Conservation (phyloP, 1,284 basidiomycete genomes). For the Cryptococcus sp. region DNA sequence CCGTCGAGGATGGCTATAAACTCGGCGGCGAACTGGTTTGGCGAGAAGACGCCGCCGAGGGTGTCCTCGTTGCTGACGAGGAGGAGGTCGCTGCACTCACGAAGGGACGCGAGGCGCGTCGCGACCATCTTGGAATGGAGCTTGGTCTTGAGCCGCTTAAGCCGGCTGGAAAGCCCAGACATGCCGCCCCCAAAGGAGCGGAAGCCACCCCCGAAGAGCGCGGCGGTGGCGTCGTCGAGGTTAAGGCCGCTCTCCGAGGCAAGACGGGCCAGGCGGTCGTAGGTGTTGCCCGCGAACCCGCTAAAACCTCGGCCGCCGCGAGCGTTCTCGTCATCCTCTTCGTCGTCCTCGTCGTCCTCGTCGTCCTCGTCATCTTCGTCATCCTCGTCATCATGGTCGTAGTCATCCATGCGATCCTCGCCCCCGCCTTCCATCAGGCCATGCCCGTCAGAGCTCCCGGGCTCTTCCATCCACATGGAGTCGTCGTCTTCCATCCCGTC, state of each 20-base stretch:
- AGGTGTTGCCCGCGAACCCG: slow-evolving; percentile 19
- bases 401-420: slow-evolving; percentile 70
- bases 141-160: slow-evolving; percentile 84
- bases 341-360: slow-evolving; percentile 49
- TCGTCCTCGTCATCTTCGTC: slow-evolving; percentile 52
- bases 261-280: slow-evolving; percentile 49
- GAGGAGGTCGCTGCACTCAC: slow-evolving; percentile 90
- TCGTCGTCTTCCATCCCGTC: slow-evolving; percentile 62
- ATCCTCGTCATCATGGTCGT: slow-evolving; percentile 52
- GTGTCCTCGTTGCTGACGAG: slow-evolving; percentile 98
- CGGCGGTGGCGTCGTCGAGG: slow-evolving; percentile 68
- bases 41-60: slow-evolving; percentile 80
- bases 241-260: slow-evolving; percentile 53
- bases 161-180: slow-evolving; percentile 74
- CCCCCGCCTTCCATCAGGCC: slow-evolving; percentile 53
- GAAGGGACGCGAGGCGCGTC: slow-evolving; percentile 79
- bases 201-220: slow-evolving; percentile 56
- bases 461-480: slow-evolving; percentile 37
- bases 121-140: slow-evolving; percentile 79
- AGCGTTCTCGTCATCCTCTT: slow-evolving; percentile 15
- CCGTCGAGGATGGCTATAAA: slow-evolving; percentile 89
- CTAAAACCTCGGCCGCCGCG: slow-evolving; percentile 1
- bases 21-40: slow-evolving; percentile 87
- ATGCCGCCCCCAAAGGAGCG: slow-evolving; percentile 75
- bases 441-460: slow-evolving; percentile 16